These are phyloP conservation scores for Stygiomarasmius scandens DNA, from an alignment of 1,284 basidiomycete genomes.

Conservation along the genomic window DNA sequence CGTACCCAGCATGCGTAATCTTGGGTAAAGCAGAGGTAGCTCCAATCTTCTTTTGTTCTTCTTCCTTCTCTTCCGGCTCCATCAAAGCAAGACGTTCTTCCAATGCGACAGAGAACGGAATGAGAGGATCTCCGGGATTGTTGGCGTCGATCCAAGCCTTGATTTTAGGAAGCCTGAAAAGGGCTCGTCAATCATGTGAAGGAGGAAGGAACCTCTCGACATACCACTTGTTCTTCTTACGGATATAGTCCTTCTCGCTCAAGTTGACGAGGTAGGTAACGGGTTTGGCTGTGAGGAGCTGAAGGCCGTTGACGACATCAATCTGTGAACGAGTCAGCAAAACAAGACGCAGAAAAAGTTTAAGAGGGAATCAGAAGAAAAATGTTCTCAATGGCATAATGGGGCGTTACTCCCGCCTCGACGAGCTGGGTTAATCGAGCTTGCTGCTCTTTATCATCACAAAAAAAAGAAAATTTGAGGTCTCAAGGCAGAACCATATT, in stretches of 20 bases:
- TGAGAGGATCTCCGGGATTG: constrained; percentile 95
- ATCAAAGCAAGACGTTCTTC: constrained; percentile 87
- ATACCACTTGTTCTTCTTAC: constrained; percentile 99
- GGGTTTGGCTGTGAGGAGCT: constrained; percentile 94
- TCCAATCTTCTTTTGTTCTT: constrained; percentile 75
- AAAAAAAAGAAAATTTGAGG: not conserved
- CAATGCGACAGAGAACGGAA: constrained; percentile 96
- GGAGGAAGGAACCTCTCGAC: constrained; percentile 12
- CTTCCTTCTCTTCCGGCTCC: constrained; percentile 73
- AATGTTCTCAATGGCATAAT: constrained; percentile 49
- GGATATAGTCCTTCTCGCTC: constrained; percentile 91
- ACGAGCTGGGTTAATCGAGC: constrained; percentile 66
- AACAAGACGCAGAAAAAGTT: constrained; percentile 3
- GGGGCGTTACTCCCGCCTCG: constrained; percentile 60
- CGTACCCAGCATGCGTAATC: constrained; percentile 92
- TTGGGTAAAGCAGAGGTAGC: constrained; percentile 80
- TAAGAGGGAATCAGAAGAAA: constrained; percentile 36
- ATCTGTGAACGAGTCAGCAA: constrained; percentile 56
- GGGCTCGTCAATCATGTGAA: too few species aligned
- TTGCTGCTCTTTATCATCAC: constrained; percentile 69
- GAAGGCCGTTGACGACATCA: constrained; percentile 92
- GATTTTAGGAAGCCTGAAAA: constrained; percentile 92
- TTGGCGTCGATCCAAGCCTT: constrained; percentile 98
- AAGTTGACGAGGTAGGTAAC: constrained; percentile 99
- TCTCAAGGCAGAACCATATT: constrained; percentile 16